Evolutionary conservation across 371 early-diverging fungal genomes (phyloP), one percentile per base, ranked within the genome.

Genomic region (Actinomortierella wolfii): DNA sequence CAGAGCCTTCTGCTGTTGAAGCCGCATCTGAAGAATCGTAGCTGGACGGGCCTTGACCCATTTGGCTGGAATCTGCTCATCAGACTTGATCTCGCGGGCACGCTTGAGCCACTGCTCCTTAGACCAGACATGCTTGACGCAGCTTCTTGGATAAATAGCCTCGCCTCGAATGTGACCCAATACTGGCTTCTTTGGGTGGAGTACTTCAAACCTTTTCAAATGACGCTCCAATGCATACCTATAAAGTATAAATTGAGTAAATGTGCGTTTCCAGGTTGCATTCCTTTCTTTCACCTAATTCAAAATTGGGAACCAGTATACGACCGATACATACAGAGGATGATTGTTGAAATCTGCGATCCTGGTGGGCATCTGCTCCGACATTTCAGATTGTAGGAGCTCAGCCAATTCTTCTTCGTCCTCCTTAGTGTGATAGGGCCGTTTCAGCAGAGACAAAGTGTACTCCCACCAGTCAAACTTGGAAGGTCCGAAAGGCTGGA

Each of bases 181-280:
- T 3, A 89, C 67, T 8, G 90, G 89, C 6, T 77, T 68, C 2
- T 61, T 68, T 23, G 92, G 93, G 65, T 88, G 61, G 1, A 96
- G 55, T 3, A 90, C 78, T 59, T 96, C 89, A 56, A 79, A 82
- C 55, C 90, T 89, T 43, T 87, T 86, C 47, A 94, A 64, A 59
- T 95, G 92, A n/a, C 94, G 81, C 58, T 94, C 91, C 42, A 97
- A 76, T 9, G 89, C 95, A 75, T 79, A 85, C 21, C 84, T 85
- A 47, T 13, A 11, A 41, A 51, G 3, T n/a, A n/a, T 51, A 21
- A 26, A 2, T 8, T 52, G 9, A 52, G 41, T 14, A 40, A 50
- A 13, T n/a, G 21, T 50, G 15, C 14, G 15, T 50, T 13, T n/a
- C 13, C 21, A 50, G n/a, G n/a, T n/a, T n/a, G n/a, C n/a, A n/a